Evolutionary conservation across 2,329 filamentous ascomycete genomes (phyloP), one percentile per base, ranked within the genome.

Genomic region (Monosporascus sp.): DNA sequence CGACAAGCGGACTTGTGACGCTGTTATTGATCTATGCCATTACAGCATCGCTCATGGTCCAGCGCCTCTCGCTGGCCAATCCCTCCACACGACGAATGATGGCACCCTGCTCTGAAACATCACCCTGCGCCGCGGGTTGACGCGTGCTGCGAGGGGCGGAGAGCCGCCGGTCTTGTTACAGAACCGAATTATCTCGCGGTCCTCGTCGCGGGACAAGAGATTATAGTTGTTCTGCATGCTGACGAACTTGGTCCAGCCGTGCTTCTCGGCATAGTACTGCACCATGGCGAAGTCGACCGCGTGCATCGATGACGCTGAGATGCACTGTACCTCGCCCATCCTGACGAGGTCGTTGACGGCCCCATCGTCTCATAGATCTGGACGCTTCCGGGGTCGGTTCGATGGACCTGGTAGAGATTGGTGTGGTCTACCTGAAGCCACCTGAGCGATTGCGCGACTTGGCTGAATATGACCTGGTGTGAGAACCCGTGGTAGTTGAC

Each of bases 11-110:
- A 51, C 72, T 74, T 45, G 72, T 72, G 3, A 70, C 72, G 51
- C 72, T 71, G 57, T 71, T n/a, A 70, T 79, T 55, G 18, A 70
- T 68, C 82, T 83, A 86, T 5, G 81, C 82, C 45, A 80, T 74
- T 2, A 81, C 79, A 42, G 85, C 74, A 53, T 79, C 74, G 47
- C 78, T 76, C 82, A 85, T 85, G 53, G 72, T 79, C 60, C 79
- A 74, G 1, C 73, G 76, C 58, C 76, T 76, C 69, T 69, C 61
- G 71, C 71, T 56, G 6, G 62, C 61, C 8, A 64, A 69, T 56
- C 1, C 67, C 67, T 5, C 73, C 68, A 4, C 68, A 68, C 0
- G 60, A 66, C 1, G 62, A 68, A 3, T 59, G 53, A 47, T 70
- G 72, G 47, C 22, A 69, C 8, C 25, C 25, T 27, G 25, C 25